phyloP scores from a whole-genome alignment of 192 early-diverging fungal species.

The Coemansia sp. region DNA sequence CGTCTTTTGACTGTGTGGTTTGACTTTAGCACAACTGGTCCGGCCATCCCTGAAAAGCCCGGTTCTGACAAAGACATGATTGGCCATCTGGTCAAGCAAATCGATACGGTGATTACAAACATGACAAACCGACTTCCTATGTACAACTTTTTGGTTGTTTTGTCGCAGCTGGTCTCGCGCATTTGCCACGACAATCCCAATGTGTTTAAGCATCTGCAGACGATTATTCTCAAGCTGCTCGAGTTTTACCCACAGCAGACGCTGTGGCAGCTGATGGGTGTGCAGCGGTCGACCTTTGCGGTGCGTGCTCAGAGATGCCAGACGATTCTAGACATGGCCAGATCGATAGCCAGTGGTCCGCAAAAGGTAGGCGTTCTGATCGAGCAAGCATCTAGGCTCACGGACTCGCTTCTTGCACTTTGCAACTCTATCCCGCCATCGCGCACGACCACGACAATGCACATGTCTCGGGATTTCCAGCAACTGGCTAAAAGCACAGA shows the following conservation, averaged over 20 bases:
- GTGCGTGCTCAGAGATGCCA: conserved; percentile 63
- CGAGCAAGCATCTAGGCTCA: conserved; percentile 63
- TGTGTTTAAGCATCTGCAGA: conserved; percentile 67
- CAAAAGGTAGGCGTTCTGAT: conserved; percentile 42
- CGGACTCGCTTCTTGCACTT: conserved; percentile 74
- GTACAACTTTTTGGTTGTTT: conserved; percentile 73
- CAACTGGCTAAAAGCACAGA: conserved; percentile 54
- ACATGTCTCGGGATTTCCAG: conserved; percentile 65
- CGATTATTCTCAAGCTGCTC: conserved; percentile 69
- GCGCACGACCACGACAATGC: conserved; percentile 62
- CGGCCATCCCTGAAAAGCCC: conserved; percentile 12
- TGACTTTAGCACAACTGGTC: conserved; percentile 59
- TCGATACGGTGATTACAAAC: conserved; percentile 57
- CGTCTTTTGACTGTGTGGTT: conserved; percentile 85
- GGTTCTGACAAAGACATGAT: conserved; percentile 46
- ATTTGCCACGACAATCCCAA: conserved; percentile 73
- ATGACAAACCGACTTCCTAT: conserved; percentile 62
- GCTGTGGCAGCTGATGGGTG: conserved; percentile 83
- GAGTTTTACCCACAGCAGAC: conserved; percentile 77
- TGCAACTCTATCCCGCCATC: conserved; percentile 66
- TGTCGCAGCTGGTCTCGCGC: conserved; percentile 85
- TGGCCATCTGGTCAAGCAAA: conserved; percentile 52
- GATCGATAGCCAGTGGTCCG: conserved; percentile 11
- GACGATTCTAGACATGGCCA: conserved; percentile 68
- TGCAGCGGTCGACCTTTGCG: conserved; percentile 65